Conservation (phyloP, 768 basidiomycete genomes). For the Fibroporia radiculosa region DNA sequence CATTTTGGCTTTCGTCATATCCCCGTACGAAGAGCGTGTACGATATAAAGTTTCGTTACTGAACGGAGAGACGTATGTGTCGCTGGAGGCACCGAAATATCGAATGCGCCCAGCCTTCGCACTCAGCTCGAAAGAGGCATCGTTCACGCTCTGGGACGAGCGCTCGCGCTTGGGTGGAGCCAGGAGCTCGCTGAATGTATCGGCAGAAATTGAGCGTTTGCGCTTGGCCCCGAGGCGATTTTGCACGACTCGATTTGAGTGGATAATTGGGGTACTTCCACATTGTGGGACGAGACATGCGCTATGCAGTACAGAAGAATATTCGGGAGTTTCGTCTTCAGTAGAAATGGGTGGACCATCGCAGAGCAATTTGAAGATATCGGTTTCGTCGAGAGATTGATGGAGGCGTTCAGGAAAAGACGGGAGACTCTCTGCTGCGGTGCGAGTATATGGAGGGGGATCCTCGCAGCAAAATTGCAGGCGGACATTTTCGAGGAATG, state of each 20-base stretch:
- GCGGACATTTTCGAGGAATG: slow-evolving; percentile 36
- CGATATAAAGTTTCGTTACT: background rate
- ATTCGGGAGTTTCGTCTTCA: background rate
- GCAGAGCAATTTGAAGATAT: slow-evolving; percentile 9
- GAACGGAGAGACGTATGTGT: background rate
- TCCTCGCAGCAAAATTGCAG: background rate
- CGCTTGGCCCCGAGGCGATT: slow-evolving; percentile 14
- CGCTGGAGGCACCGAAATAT: slow-evolving; percentile 5
- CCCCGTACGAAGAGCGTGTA: background rate
- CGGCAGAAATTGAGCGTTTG: slow-evolving; percentile 22
- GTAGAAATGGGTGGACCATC: slow-evolving; percentile 6
- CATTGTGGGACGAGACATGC: background rate
- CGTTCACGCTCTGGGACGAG: slow-evolving; percentile 35
- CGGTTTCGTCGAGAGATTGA: slow-evolving; percentile 13
- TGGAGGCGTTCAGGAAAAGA: slow-evolving; percentile 14
- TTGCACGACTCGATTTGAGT: too few relatives aligned
- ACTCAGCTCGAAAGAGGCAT: slow-evolving; percentile 22
- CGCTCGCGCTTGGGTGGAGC: slow-evolving; percentile 36
- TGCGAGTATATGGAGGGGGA: slow-evolving; percentile 6
- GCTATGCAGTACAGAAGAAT: background rate
- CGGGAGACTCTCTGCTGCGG: slow-evolving; percentile 3
- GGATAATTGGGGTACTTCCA: background rate
- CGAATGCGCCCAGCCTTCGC: slow-evolving; percentile 18
- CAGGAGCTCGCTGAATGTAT: slow-evolving; percentile 32
- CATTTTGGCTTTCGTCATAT: slow-evolving; percentile 7